These are phyloP conservation scores for Rhizodiscina lignyota DNA, from an alignment of 495 filamentous ascomycete species.

Conservation along the genomic window DNA sequence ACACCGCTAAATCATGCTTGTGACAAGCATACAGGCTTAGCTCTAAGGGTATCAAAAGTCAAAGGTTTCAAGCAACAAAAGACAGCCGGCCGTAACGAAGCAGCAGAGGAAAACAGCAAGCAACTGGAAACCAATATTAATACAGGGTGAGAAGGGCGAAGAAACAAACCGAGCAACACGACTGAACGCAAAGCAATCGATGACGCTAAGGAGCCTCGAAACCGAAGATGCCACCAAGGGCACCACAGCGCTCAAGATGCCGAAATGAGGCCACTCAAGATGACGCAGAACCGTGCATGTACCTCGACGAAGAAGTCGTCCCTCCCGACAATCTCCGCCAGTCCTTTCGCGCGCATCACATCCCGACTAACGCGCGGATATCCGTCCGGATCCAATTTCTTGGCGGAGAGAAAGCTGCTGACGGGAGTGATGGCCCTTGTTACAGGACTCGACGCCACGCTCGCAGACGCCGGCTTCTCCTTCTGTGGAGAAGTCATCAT, in stretches of 20 bases:
- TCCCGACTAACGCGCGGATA: constrained; percentile 22
- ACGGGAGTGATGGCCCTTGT: constrained; percentile 33
- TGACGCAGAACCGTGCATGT: constrained; percentile 48
- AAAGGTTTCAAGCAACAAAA: too few species aligned
- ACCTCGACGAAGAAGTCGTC: constrained; percentile 81
- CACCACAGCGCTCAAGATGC: not conserved
- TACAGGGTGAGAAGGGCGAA: too few species aligned
- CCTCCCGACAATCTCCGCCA: constrained; percentile 74
- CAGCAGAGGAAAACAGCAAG: too few species aligned
- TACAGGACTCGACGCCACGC: constrained; percentile 6
- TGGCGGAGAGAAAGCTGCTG: constrained; percentile 46
- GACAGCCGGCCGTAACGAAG: too few species aligned
- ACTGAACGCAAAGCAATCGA: too few species aligned
- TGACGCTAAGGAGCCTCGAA: too few species aligned
- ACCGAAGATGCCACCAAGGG: too few species aligned
- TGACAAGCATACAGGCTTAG: too few species aligned
- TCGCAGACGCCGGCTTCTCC: constrained; percentile 4
- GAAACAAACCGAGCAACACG: too few species aligned
- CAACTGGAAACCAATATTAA: too few species aligned
- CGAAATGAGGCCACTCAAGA: not conserved
- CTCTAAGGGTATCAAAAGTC: too few species aligned
- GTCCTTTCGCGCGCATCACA: constrained; percentile 50
- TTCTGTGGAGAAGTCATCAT: constrained; percentile 6
- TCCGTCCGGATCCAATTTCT: constrained; percentile 41
- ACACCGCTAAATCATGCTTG: too few species aligned